phyloP scores from a whole-genome alignment of 2,329 filamentous ascomycete genomes.

The Ophiostoma sp. region DNA sequence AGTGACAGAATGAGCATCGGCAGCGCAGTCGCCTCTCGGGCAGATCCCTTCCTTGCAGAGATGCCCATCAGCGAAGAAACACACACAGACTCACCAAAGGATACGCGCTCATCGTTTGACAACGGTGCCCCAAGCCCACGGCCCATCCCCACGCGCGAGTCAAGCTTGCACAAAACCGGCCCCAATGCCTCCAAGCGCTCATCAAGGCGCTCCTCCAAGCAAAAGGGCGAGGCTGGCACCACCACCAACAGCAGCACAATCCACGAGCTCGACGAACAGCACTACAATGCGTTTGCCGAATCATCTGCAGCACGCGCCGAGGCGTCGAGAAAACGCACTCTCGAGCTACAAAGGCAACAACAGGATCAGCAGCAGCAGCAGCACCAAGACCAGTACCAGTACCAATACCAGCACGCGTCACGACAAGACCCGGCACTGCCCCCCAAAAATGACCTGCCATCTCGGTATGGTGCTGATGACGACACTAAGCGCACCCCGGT shows the following conservation, averaged over 20 bases:
- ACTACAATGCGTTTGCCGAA: background rate
- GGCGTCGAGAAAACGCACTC: background rate
- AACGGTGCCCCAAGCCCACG: slow-evolving; percentile 39
- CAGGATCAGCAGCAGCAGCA: slow-evolving; percentile 13
- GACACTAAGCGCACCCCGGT: background rate
- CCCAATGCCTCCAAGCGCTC: slow-evolving; percentile 48
- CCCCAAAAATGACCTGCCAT: background rate
- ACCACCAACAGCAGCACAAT: slow-evolving; percentile 38
- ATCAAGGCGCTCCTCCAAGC: slow-evolving; percentile 46
- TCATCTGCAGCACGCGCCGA: slow-evolving; percentile 15
- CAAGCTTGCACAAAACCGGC: slow-evolving; percentile 57
- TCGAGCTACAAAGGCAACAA: slow-evolving; percentile 17
- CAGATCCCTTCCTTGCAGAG: slow-evolving; percentile 49
- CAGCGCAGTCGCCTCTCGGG: slow-evolving; percentile 35
- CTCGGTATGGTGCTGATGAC: background rate
- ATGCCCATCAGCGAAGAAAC: slow-evolving; percentile 54
- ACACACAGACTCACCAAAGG: slow-evolving; percentile 31
- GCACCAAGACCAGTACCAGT: background rate
- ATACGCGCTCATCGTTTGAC: slow-evolving; percentile 30
- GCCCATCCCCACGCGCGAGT: slow-evolving; percentile 62
- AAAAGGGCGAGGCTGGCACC: slow-evolving; percentile 41
- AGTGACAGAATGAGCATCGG: slow-evolving; percentile 35
- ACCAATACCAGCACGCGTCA: slow-evolving; percentile 1
- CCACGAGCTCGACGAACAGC: slow-evolving; percentile 28
- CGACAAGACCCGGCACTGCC: background rate